Evolutionary conservation across 176 grass and related monocot genomes (phyloP).

Genomic region (Avena insularis): DNA sequence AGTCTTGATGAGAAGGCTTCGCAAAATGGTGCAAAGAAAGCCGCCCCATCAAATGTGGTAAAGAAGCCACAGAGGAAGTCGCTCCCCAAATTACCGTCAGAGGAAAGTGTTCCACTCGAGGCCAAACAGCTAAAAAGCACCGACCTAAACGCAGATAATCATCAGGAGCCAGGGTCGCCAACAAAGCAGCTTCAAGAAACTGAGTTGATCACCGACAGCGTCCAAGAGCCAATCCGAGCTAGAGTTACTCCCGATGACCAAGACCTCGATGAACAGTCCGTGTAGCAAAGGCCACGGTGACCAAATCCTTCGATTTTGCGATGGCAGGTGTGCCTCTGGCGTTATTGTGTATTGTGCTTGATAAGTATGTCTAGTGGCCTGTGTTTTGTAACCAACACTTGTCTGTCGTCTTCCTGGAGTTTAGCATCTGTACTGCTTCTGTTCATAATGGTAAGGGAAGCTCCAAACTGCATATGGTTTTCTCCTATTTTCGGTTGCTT

Average conservation of each 20-base stretch:
- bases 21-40: slow-evolving; percentile 53
- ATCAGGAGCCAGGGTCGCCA: slow-evolving; percentile 34
- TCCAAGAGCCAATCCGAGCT: slow-evolving; percentile 20
- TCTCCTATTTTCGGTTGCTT: not conserved
- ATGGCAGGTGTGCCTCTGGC: slow-evolving; percentile 36
- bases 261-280: slow-evolving; percentile 18
- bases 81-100: slow-evolving; percentile 61
- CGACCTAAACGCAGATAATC: not conserved
- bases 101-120: slow-evolving; percentile 45
- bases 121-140: slow-evolving; percentile 33
- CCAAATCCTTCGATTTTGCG: slow-evolving; percentile 38
- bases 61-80: slow-evolving; percentile 65
- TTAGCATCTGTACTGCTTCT: slow-evolving; percentile 40
- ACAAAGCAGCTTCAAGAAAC: slow-evolving; percentile 30
- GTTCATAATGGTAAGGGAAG: slow-evolving; percentile 49
- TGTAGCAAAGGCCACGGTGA: slow-evolving; percentile 17
- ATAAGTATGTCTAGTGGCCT: slow-evolving; percentile 41
- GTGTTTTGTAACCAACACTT: slow-evolving; percentile 44
- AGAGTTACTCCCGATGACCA: slow-evolving; percentile 19
- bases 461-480: slow-evolving; percentile 22
- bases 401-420: slow-evolving; percentile 24
- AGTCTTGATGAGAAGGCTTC: slow-evolving; percentile 54
- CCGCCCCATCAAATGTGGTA: slow-evolving; percentile 20
- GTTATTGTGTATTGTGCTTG: slow-evolving; percentile 36
- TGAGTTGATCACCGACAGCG: not conserved